Evolutionary conservation across 2,329 filamentous ascomycete species (phyloP), one percentile per base, ranked within the genome.

Genomic region (Neobulgaria alba): DNA sequence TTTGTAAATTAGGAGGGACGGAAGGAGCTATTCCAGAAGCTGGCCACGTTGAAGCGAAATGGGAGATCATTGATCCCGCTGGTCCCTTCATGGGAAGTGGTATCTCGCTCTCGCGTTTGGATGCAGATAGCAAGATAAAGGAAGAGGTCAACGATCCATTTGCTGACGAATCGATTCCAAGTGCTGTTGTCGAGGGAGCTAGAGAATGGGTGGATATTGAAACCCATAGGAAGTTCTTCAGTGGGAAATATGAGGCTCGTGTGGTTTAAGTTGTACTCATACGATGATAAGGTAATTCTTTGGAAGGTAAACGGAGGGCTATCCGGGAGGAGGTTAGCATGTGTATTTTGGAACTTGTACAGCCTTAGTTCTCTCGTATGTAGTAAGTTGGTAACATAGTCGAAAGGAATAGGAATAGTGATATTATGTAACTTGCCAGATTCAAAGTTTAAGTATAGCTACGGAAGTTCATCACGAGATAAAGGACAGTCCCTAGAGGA

Each of bases 1-100:
- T 95, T 5, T 92, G 87, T 44, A 77, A 88, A 3, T 84, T 98
- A 52, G 67, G 73, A 8, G 72, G 81, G 17, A 85, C 85, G 0
- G 82, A 89, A 23, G 77, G 76, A 17, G 71, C 77, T 38, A 77
- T 77, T 53, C 79, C 85, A 0, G 78, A 77, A 48, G 76, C 84
- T 4, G 87, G 88, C 0, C 79, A 77, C 39, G 73, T 93, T 7
- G 90, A 98, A 60, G 85, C 85, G 1, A 72, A 81, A 41, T 95
- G 89, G 79, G 88, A 95, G 59, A 66, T 82, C 16, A 60, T 57
- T 33, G 43, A 42, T 10, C 29, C 43, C 5, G 36, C 40, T 2
- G 36, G 33, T 66, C 45, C 16, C 56, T 53, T 56, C 3, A 53
- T 74, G 1, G 75, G 74, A 1, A 82, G 77, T 49, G 79, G 78